Base-by-base conservation (phyloP, 208 protist species). In the Spongospora subterranea region DNA sequence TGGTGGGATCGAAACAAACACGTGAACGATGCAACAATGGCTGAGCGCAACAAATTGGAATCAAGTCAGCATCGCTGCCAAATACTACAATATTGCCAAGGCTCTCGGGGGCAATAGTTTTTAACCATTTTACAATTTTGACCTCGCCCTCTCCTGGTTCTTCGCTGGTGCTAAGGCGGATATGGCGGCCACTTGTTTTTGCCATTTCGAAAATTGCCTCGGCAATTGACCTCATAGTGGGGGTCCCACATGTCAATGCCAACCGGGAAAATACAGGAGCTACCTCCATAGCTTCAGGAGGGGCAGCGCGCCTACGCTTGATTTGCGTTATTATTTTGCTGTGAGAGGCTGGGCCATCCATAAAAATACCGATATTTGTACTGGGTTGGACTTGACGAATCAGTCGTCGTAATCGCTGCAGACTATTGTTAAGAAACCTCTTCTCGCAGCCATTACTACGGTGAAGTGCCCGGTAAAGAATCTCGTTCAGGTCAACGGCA, bases 401-500 rank as follows among this genome's bases (percentile, higher is more conserved):
- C 13, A 82, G 17, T 43, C n/a, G 17, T 35, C 17, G 6, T 13
- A 82, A 17, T 43, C 6, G 17, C 17, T 6, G 11, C 6, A 82
- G 6, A 20, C 6, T n/a, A 6, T n/a, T 35, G 6, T 43, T 35
- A n/a, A 40, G n/a, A n/a, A 82, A 82, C 6, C 71, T 6, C 6
- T 35, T 43, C n/a, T 82, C 71, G 71, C n/a, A 40, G 13, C n/a
- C 71, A 39, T 82, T 82, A 43, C 17, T 17, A 20, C 35, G 71
- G 35, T 45, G 6, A 6, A 82, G 6, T 20, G 71, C 71, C n/a
- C 71, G 6, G n/a, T 82, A n/a, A 20, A 82, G 40, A 6, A 35
- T 43, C 71, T 82, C 71, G n/a, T 82, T 82, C 35, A 82, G n/a
- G n/a, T 82, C 71, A 43, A 82, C 35, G n/a, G 71, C 71, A 35